Percentiles rank a stretch among this genome's conserved stretches.
Evolutionary conservation across 2,329 filamentous ascomycete species (phyloP).

Genomic region (Exophiala sp.): DNA sequence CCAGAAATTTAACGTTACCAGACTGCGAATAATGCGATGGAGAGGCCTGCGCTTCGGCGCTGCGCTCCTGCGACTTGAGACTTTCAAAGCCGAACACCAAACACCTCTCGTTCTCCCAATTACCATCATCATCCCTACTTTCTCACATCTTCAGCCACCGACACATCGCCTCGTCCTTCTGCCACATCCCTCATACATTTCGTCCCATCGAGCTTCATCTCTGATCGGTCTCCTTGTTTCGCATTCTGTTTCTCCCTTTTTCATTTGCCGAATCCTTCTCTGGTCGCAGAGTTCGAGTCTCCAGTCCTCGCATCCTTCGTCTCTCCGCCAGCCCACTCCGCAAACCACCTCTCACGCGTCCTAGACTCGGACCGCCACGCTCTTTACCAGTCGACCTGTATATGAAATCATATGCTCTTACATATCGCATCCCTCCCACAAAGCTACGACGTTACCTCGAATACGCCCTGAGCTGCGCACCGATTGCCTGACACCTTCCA

Average conservation of each 20-base stretch:
- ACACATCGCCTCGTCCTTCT: constrained; percentile 1
- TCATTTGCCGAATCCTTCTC: constrained; percentile 8
- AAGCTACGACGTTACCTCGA: background rate
- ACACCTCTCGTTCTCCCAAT: constrained; percentile 5
- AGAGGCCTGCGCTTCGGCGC: no score
- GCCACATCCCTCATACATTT: background rate
- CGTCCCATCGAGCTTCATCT: background rate
- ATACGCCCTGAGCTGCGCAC: background rate
- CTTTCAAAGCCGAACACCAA: constrained; percentile 6
- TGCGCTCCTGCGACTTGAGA: background rate
- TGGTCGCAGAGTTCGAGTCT: constrained; percentile 11
- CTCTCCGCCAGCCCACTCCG: constrained; percentile 17
- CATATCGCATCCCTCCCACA: background rate
- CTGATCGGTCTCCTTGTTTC: background rate
- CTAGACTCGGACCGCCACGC: constrained; percentile 19
- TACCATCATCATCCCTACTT: constrained; percentile 8
- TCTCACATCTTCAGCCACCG: constrained; percentile 1
- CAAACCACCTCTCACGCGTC: constrained; percentile 14
- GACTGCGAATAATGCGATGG: no score
- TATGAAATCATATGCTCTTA: background rate
- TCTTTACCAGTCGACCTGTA: constrained; percentile 14
- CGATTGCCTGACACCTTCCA: background rate
- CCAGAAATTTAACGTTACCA: no score
- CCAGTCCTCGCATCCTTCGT: constrained; percentile 2
- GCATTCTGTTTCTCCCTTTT: background rate